Evolutionary conservation across 257 asterid species (phyloP).

Genomic region (Nicotiana otophora): DNA sequence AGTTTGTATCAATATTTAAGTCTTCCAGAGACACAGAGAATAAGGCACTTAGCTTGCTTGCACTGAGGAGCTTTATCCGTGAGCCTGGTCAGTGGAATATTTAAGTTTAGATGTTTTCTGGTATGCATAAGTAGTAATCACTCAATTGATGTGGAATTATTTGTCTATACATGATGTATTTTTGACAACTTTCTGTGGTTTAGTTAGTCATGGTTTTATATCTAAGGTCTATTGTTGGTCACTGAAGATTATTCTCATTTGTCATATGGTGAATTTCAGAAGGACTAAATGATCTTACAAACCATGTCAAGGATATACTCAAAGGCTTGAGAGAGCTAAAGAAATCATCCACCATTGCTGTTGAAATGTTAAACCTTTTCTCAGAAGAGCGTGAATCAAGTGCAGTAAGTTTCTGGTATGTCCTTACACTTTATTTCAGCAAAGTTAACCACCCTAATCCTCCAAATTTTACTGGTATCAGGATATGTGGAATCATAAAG

Average conservation of each 20-base stretch:
- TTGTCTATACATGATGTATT: neutral
- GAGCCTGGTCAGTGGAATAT: constrained; percentile 52
- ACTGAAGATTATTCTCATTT: neutral
- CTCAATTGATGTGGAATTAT: neutral
- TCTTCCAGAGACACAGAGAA: constrained; percentile 50
- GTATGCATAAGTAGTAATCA: neutral
- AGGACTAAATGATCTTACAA: constrained; percentile 53
- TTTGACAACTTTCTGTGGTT: neutral
- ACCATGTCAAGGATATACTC: constrained; percentile 59
- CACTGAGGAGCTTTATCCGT: constrained; percentile 58
- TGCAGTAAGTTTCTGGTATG: constrained; percentile 36
- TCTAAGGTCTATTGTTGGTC: neutral
- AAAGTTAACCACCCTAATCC: neutral
- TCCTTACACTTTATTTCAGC: neutral
- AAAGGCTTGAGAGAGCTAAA: constrained; percentile 74
- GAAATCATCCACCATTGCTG: constrained; percentile 57
- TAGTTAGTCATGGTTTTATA: neutral
- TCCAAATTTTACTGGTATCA: constrained; percentile 23
- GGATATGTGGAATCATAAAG: constrained; percentile 75
- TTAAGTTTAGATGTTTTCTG: neutral
- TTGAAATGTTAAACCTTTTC: constrained; percentile 59
- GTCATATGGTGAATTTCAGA: constrained; percentile 36
- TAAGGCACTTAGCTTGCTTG: constrained; percentile 71
- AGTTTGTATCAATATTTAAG: constrained; percentile 57
- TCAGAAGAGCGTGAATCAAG: constrained; percentile 73